Evolutionary conservation across 345 rosid genomes (phyloP), one percentile per base, ranked within the genome.

Genomic region (Ailanthus altissimus): DNA sequence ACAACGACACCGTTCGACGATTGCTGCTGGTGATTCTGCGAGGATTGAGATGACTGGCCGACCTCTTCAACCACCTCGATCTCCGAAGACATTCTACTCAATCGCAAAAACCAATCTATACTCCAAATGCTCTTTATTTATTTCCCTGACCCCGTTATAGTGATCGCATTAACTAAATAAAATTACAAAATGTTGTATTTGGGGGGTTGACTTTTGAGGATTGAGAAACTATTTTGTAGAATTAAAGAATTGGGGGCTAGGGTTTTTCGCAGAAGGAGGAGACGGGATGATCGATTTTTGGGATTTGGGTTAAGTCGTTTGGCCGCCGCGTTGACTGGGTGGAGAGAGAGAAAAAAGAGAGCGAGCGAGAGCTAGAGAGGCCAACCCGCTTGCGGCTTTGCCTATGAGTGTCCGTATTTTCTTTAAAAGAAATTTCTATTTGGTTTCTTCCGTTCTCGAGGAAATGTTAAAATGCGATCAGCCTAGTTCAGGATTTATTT

Each of bases 31-130:
- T 42, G 83, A 76, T 46, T 74, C 72, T 64, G 61, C 54, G 84
- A 20, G 5, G 25, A 42, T 8, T 56, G 26, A 12, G 73, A 69
- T 28, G 73, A 80, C 67, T 85, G 85, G 49, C 85, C 88, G 38
- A 81, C 91, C 79, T 83, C 94, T 74, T 89, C 97, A 8, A 93
- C 94, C n/a, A 93, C 97, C 88, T 93, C 99, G 84, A 96, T 92
- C 97, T 96, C 99, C 81, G 99, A 96, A 13, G 99, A 88, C 98
- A 96, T 96, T 53, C 67, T 47, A 1, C 38, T 8, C 43, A 32
- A 65, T 12, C 16, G n/a, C 16, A 10, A 65, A 32, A 61, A 13
- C 2, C 4, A 40, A 62, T 28, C 12, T 14, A 47, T 9, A 28
- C 13, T 8, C 1, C 21, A 12, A 40, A 72, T 26, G 16, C 25